Percentiles rank a stretch among this genome's conserved stretches.
phyloP scores from a whole-genome alignment of 306 rosid genomes.

The Pyrus communis region DNA sequence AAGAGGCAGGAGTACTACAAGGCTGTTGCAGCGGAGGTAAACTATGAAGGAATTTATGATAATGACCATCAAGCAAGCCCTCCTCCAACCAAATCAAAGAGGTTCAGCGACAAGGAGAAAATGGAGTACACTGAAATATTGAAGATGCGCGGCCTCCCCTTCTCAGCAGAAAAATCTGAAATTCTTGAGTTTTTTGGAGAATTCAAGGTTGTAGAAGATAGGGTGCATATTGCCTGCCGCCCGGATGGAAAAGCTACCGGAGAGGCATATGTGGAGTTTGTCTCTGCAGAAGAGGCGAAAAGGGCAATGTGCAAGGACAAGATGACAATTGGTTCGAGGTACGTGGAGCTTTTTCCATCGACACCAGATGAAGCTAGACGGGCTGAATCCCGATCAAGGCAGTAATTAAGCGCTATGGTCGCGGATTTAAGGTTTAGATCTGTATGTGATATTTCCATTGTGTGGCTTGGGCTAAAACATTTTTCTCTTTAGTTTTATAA shows the following conservation, averaged over 20 bases:
- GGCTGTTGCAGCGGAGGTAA: constrained; percentile 85
- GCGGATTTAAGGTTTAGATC: neutral
- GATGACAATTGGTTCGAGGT: constrained; percentile 97
- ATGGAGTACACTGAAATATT: constrained; percentile 92
- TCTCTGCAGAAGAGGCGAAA: constrained; percentile 80
- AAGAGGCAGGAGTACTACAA: constrained; percentile 93
- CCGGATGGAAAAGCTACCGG: constrained; percentile 98
- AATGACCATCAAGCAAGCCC: constrained; percentile 89
- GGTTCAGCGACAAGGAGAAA: constrained; percentile 83
- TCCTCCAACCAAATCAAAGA: constrained; percentile 76
- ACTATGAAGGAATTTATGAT: constrained; percentile 78
- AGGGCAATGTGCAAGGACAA: constrained; percentile 91
- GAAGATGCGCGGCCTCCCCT: constrained; percentile 98
- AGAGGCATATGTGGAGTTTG: constrained; percentile 94
- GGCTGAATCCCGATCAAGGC: constrained; percentile 95
- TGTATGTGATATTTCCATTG: neutral
- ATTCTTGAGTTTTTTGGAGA: constrained; percentile 75
- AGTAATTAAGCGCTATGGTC: constrained; percentile 32
- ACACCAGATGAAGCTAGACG: constrained; percentile 94
- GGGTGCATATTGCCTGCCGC: constrained; percentile 85
- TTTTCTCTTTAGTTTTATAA: neutral
- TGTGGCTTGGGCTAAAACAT: neutral
- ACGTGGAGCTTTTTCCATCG: constrained; percentile 96
- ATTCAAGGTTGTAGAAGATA: constrained; percentile 62
- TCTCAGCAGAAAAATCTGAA: constrained; percentile 51